Evolutionary conservation across 2,329 filamentous ascomycete species (phyloP).

Genomic region (Aureobasidium uvarum): DNA sequence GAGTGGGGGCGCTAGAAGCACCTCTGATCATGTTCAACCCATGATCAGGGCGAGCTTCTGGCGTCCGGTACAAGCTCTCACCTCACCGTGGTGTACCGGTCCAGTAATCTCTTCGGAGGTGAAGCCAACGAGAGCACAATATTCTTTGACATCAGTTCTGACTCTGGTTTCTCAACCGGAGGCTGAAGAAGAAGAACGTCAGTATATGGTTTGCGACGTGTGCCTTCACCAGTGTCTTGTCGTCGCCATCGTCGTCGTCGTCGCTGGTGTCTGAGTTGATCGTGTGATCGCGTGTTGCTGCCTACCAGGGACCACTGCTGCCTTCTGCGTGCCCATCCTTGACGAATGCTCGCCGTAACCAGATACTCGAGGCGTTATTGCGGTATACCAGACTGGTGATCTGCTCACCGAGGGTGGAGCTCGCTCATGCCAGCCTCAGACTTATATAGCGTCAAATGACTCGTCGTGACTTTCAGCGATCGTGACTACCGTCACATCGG

Average conservation of each 20-base stretch:
- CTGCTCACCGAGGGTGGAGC: neutral
- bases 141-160: neutral
- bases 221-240: neutral
- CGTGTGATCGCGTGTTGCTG: neutral
- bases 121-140: conserved; percentile 13
- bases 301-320: neutral
- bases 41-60: neutral
- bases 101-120: conserved; percentile 6
- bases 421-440: neutral
- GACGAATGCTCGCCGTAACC: neutral
- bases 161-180: conserved; percentile 2
- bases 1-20: neutral
- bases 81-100: conserved; percentile 19
- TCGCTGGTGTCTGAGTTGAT: neutral
- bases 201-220: neutral
- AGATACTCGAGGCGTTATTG: neutral
- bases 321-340: neutral
- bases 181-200: neutral
- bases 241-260: neutral
- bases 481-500: neutral
- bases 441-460: too few species aligned
- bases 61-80: conserved; percentile 10
- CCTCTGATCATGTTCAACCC: too few species aligned
- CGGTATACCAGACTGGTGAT: neutral
- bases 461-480: neutral